Evolutionary conservation across 495 filamentous ascomycete species (phyloP), one percentile per base, ranked within the genome.

Genomic region (Rostrohypoxylon terebratum): DNA sequence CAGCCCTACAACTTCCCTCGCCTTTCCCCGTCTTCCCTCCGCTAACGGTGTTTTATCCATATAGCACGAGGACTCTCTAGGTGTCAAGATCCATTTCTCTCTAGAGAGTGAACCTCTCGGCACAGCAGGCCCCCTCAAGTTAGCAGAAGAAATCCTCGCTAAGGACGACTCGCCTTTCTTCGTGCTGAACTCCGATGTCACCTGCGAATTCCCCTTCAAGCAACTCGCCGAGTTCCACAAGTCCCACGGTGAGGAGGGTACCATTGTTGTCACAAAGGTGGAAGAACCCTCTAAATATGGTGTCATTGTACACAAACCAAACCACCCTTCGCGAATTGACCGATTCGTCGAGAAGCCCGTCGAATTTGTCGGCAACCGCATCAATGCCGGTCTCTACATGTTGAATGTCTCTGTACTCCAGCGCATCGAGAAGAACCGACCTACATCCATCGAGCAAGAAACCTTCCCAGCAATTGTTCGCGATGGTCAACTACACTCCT

Each of bases 301-400:
- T 88, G 96, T 99, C 65, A 88, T 99, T 18, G 96, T 99, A 20
- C 96, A 99, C 90, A 97, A 97, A 86, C 95, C 94, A 60, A 91
- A 89, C 83, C 93, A 97, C 81, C 82, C 93, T 36, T 92, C 94
- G 14, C 91, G 93, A 75, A 98, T 99, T 81, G 96, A 99, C 84
- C 93, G 96, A 66, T 99, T 99, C 84, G 96, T 99, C 65, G 96
- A 99, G 87, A 99, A 99, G 86, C 96, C 96, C 40, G 94, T 98
- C 75, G 93, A 99, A 81, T 99, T 98, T 83, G 96, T 99, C 57
- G 96, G 96, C 75, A 99, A 99, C 85, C 92, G 96, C 63, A 99
- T 99, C 88, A 99, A 99, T 76, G 96, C 96, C 74, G 96, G 96
- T 83, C 93, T 99, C 80, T 99, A 99, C 87, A 97, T 99, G 79